A percentile compares a stretch with the other conserved stretches of the same genome.
Evolutionary conservation across 768 basidiomycete genomes (phyloP).

Genomic region (Roridomyces roridus): DNA sequence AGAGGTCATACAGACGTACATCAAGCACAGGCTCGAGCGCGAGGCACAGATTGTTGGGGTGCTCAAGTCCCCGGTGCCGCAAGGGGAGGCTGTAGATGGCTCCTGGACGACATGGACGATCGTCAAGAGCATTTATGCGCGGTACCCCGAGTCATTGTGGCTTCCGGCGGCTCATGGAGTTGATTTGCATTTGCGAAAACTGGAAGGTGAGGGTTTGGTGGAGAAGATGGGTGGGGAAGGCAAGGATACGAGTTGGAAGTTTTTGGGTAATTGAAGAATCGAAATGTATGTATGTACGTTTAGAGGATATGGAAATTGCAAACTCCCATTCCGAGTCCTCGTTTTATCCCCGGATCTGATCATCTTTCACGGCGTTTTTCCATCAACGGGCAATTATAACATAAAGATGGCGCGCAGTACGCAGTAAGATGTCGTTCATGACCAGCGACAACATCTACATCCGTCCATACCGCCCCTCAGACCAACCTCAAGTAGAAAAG

Average conservation of each 20-base stretch:
- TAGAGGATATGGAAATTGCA: no score
- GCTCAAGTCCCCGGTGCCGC: conserved; percentile 44
- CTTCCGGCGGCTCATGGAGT: conserved; percentile 74
- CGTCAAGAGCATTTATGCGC: conserved; percentile 51
- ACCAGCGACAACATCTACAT: no score
- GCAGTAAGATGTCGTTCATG: no score
- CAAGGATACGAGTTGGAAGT: conserved; percentile 55
- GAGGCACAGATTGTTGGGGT: conserved; percentile 77
- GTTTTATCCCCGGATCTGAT: no score
- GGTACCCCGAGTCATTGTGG: conserved; percentile 76
- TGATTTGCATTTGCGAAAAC: conserved; percentile 74
- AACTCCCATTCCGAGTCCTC: no score
- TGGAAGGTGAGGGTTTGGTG: conserved; percentile 69
- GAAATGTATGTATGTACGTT: no score
- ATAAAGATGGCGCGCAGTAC: no score
- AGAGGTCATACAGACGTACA: conserved; percentile 70
- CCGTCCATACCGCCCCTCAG: no score
- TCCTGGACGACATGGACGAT: conserved; percentile 21
- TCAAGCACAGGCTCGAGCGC: conserved; percentile 79
- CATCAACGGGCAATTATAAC: no score
- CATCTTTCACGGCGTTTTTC: no score
- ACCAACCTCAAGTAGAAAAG: no score
- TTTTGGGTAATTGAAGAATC: conserved; percentile 17
- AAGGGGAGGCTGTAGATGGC: background rate
- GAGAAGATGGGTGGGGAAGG: conserved; percentile 56